Evolutionary conservation across 2,329 filamentous ascomycete genomes (phyloP).

Genomic region (Emydomyces testavorans): DNA sequence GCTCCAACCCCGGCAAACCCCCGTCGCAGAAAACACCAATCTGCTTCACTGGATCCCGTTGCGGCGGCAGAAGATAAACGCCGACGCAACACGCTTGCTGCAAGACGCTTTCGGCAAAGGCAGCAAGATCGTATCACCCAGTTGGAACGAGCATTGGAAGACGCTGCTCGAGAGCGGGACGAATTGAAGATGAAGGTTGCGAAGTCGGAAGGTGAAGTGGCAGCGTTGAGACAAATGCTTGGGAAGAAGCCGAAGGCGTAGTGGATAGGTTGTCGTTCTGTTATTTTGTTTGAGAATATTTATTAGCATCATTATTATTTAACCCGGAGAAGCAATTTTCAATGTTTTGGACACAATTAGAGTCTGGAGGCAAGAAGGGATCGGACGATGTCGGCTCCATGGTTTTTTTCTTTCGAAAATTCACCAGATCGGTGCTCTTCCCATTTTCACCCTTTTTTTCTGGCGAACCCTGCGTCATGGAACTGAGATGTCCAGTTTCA

Average conservation of each 20-base stretch:
- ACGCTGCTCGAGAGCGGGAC: conserved; percentile 51
- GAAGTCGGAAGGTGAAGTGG: conserved; percentile 53
- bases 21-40: conserved; percentile 7
- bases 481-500: neutral
- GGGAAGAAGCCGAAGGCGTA: conserved; percentile 2
- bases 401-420: neutral
- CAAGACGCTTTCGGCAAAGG: conserved; percentile 59
- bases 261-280: neutral
- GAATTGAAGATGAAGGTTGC: conserved; percentile 52
- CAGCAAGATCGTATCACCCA: conserved; percentile 54
- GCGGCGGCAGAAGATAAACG: conserved; percentile 39
- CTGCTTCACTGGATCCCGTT: neutral
- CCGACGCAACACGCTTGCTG: conserved; percentile 58
- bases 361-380: neutral
- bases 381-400: conserved; percentile 14
- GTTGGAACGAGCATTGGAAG: conserved; percentile 49
- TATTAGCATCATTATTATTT: neutral
- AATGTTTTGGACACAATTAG: neutral
- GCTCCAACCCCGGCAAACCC: neutral
- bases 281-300: neutral
- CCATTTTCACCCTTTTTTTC: conserved; percentile 2
- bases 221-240: conserved; percentile 45
- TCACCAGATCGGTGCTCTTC: conserved; percentile 9
- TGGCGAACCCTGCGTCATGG: neutral
- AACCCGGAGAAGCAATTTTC: neutral